A percentile compares a stretch with the other conserved stretches of the same genome.
These are phyloP conservation scores for Phytophthora pluvialis DNA, from an alignment of 352 stramenopile species.

Conservation along the genomic window DNA sequence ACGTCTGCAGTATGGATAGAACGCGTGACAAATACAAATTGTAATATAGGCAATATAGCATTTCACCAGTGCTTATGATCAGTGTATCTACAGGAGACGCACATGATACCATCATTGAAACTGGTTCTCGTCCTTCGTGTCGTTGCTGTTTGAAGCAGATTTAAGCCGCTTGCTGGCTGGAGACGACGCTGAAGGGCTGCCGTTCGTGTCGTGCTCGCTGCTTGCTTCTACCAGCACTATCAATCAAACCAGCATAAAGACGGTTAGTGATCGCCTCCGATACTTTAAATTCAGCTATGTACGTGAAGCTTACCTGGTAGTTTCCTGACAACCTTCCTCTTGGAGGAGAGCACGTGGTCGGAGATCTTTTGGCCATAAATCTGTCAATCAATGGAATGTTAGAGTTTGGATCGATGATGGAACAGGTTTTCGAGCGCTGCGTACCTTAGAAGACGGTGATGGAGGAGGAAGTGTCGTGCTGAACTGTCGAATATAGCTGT, in stretches of 20 bases:
- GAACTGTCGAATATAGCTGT: slow-evolving; percentile 63
- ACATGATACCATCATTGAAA: neutral
- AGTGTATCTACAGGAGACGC: slow-evolving; percentile 2
- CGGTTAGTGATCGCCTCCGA: neutral
- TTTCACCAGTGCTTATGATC: slow-evolving; percentile 12
- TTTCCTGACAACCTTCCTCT: slow-evolving; percentile 29
- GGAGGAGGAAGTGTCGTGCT: slow-evolving; percentile 67
- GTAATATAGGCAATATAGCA: slow-evolving; percentile 23
- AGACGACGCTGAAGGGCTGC: slow-evolving; percentile 9
- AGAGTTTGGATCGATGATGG: neutral
- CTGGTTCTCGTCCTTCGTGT: neutral
- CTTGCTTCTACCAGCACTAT: slow-evolving; percentile 25
- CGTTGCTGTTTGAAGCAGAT: slow-evolving; percentile 6
- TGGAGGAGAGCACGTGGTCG: slow-evolving; percentile 7
- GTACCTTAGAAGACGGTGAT: slow-evolving; percentile 76
- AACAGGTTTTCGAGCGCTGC: neutral
- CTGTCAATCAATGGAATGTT: neutral
- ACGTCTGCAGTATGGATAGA: neutral
- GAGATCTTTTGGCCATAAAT: slow-evolving; percentile 24
- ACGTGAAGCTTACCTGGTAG: slow-evolving; percentile 26
- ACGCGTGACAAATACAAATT: neutral
- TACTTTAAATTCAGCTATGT: neutral
- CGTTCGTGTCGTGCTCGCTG: slow-evolving; percentile 17
- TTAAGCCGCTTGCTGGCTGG: slow-evolving; percentile 27
- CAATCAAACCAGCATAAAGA: slow-evolving; percentile 4